Base-by-base conservation (phyloP, 2,329 filamentous ascomycete genomes). In the Leptosphaerulina australis region DNA sequence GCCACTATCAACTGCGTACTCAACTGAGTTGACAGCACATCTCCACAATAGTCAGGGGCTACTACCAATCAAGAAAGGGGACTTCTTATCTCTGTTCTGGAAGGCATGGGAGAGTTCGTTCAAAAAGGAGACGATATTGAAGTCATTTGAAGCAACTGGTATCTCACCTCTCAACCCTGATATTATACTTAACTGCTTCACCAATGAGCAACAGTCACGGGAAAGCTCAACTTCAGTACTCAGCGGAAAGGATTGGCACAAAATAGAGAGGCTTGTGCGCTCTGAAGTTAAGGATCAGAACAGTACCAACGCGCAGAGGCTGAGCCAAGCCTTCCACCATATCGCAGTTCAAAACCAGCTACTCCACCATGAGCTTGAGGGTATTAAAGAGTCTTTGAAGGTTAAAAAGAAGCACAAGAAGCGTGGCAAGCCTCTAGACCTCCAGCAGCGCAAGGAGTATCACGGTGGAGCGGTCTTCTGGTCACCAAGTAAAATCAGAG, bases 341-440 rank as follows among this genome's bases (percentile, higher is more conserved):
- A 30, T 52, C 24, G 36, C 29, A 26, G 39, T 35, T 25, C 6
- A 49, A 45, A 49, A 49, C 17, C 8, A 38, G 34, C 38, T 56
- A 20, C 44, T 52, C 14, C 24, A 48, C 20, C 35, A 46, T 36
- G 29, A 52, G 20, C 46, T 31, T 39, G 10, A 34, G 9, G 15
- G 24, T 10, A 33, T 49, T 2, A 53, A 24, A 29, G 44, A 44
- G 21, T 37, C 44, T 2, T 22, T 52, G 22, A 2, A 8, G 2
- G 15, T 20, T 31, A 36, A 52, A 20, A 45, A 52, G 29, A 54
- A 24, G 46, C 26, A 43, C 63, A 64, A 26, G 60, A 40, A 12
- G 60, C 59, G 31, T 58, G 57, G 35, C 78, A 71, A 2, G 68
- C 69, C 31, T n/a, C 18, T 45, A n/a, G n/a, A n/a, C n/a, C n/a